These are phyloP conservation scores for Chlamydomonas sp. DNA, from an alignment of 139 green algal species.

Conservation along the genomic window DNA sequence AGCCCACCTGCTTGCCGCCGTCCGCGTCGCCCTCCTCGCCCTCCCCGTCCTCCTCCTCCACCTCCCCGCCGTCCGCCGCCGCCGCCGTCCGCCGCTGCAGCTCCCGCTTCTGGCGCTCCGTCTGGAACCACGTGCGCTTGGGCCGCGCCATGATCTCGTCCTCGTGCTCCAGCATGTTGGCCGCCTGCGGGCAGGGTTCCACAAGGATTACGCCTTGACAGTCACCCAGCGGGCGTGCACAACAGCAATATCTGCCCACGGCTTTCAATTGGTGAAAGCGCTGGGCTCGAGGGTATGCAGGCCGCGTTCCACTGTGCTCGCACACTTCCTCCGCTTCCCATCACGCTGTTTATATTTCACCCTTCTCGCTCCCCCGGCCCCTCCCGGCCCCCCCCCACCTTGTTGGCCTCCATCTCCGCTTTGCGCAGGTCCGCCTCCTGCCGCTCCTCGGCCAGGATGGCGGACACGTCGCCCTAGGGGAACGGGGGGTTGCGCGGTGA, in stretches of 20 bases:
- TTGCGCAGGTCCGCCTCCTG: constrained; percentile 79
- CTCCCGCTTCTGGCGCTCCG: constrained; percentile 61
- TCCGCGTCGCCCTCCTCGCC: constrained; percentile 35
- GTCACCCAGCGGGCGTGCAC: no score
- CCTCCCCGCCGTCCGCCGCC: not conserved
- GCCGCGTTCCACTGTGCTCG: no score
- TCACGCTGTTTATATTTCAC: not conserved
- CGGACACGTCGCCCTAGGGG: constrained; percentile 67
- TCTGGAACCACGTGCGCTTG: constrained; percentile 92
- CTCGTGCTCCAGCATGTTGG: constrained; percentile 94
- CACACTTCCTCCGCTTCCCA: not conserved
- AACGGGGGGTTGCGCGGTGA: no score
- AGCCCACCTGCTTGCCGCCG: not conserved
- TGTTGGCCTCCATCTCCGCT: constrained; percentile 94
- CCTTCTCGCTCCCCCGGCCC: no score
- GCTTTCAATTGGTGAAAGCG: no score
- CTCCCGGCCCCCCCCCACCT: constrained; percentile 46
- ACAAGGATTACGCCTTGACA: not conserved
- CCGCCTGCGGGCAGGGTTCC: not conserved
- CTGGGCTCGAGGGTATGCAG: no score
- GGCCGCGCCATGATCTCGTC: constrained; percentile 91
- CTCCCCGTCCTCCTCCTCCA: constrained; percentile 14
- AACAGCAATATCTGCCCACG: no score
- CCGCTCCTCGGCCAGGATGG: constrained; percentile 72
- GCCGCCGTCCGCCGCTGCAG: not conserved